Conservation (phyloP, 2,329 filamentous ascomycete genomes). For the Dendrostoma leiphaemia region DNA sequence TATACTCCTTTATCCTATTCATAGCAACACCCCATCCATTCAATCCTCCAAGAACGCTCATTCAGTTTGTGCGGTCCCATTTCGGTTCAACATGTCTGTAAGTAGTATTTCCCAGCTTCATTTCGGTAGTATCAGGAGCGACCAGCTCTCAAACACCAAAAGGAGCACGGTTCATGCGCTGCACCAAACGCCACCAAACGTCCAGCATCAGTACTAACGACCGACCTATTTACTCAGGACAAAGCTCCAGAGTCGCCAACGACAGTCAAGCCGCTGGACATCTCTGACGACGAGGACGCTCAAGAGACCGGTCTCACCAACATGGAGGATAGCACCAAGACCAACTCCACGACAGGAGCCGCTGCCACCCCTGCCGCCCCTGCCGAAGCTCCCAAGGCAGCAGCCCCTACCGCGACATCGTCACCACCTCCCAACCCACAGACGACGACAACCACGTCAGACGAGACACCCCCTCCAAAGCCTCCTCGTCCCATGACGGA, state of each 20-base stretch:
- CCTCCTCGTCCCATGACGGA: slow-evolving; percentile 81
- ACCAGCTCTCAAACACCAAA: slow-evolving; percentile 10
- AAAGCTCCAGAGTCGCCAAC: slow-evolving; percentile 60
- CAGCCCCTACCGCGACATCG: neutral
- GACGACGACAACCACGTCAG: slow-evolving; percentile 29
- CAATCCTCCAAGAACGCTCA: neutral
- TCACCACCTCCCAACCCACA: slow-evolving; percentile 15
- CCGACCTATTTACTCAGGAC: slow-evolving; percentile 5
- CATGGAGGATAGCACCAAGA: slow-evolving; percentile 33
- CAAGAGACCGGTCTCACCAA: slow-evolving; percentile 55
- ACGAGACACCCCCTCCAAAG: slow-evolving; percentile 65
- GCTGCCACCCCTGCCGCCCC: slow-evolving; percentile 16
- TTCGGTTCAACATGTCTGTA: slow-evolving; percentile 20
- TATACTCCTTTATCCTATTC: neutral
- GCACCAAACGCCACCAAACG: slow-evolving; percentile 1
- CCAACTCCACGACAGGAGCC: slow-evolving; percentile 19
- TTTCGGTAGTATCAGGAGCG: slow-evolving; percentile 17
- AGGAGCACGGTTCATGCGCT: slow-evolving; percentile 19
- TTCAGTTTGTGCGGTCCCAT: neutral
- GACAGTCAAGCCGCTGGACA: slow-evolving; percentile 62
- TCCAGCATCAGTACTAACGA: slow-evolving; percentile 5
- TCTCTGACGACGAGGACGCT: slow-evolving; percentile 70
- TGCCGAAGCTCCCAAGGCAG: too few species aligned
- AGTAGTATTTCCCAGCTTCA: slow-evolving; percentile 13
- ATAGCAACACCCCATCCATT: neutral